Base-by-base conservation (phyloP, 2,329 filamentous ascomycete species). In the Penicillium sp. region DNA sequence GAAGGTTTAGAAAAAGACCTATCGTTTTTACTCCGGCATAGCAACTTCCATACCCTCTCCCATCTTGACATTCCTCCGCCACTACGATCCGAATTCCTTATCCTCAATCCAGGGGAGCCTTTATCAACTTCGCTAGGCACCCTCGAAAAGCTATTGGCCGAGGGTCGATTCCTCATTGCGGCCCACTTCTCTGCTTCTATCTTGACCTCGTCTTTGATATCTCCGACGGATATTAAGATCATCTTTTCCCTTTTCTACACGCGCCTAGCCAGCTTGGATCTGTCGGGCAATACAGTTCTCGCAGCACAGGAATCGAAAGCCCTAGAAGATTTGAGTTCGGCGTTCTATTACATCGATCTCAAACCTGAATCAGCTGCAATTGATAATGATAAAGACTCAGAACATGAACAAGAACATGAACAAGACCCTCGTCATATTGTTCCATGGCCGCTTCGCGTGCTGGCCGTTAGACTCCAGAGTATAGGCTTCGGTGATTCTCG, bases 401-500 rank as follows among this genome's bases (percentile, higher is more conserved):
- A 87, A 84, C 70, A 86, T 80, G 69, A 87, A 68, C 71, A 82
- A 78, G 72, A 89, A 84, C 70, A 86, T 80, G 69, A 87, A 69
- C 71, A 82, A 79, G 72, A 89, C 82, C 82, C 85, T 84, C 75
- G 76, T 53, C 88, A 89, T 70, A 81, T 96, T 0, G 89, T 93
- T 0, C 93, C 93, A 0, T 99, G 94, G 92, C 84, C 88, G 41
- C 81, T 99, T 51, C 85, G 94, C 7, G 83, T 97, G 3, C 81
- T 97, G 16, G 87, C 88, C 7, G 89, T 97, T 9, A 84, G 92
- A 1, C 81, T 97, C 21, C 91, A 96, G 65, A 91, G 90, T 0
- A 83, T 96, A 45, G 91, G 91, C 1, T 95, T 94, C 62, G 88
- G 88, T 4, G 94, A 99, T 74, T 85, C 87, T 49, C 83, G 93